Conservation (phyloP, 2,329 filamentous ascomycete species). For the Phyllosticta citriasiana region DNA sequence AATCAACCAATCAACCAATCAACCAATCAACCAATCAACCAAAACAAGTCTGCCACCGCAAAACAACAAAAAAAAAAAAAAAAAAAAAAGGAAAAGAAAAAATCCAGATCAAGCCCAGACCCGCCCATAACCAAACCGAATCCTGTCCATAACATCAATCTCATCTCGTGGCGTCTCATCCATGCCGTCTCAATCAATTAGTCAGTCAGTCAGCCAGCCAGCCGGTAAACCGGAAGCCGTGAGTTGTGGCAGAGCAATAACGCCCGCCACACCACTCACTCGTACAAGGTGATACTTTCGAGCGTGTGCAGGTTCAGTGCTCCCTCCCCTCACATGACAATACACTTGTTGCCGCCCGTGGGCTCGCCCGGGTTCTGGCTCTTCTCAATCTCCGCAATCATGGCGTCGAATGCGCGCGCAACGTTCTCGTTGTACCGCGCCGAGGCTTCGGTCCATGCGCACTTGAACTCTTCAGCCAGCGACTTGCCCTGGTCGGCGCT, state of each 20-base stretch:
- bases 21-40: not conserved
- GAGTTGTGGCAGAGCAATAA: not conserved
- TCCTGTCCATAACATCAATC: not conserved
- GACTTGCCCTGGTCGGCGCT: constrained; percentile 74
- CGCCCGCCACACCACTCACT: not conserved
- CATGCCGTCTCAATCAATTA: not conserved
- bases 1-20: not conserved
- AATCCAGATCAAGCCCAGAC: not conserved
- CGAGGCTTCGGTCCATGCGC: constrained; percentile 89
- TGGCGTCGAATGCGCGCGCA: constrained; percentile 79
- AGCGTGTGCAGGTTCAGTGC: not conserved
- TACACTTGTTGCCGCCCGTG: constrained; percentile 69
- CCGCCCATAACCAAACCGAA: not conserved
- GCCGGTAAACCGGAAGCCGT: too few relatives aligned
- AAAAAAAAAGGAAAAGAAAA: not conserved
- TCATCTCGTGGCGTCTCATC: not conserved
- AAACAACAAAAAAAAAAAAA: not conserved
- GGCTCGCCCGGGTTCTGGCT: constrained; percentile 82
- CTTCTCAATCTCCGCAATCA: constrained; percentile 93
- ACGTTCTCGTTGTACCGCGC: constrained; percentile 94
- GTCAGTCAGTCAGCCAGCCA: not conserved
- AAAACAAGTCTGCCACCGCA: not conserved
- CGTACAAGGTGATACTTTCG: too few relatives aligned
- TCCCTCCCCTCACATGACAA: constrained; percentile 64
- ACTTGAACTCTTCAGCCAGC: constrained; percentile 76